A percentile compares a stretch with the other conserved stretches of the same genome.
Evolutionary conservation across 2,329 filamentous ascomycete genomes (phyloP).

Genomic region (Pseudocercospora pini-densiflorae): DNA sequence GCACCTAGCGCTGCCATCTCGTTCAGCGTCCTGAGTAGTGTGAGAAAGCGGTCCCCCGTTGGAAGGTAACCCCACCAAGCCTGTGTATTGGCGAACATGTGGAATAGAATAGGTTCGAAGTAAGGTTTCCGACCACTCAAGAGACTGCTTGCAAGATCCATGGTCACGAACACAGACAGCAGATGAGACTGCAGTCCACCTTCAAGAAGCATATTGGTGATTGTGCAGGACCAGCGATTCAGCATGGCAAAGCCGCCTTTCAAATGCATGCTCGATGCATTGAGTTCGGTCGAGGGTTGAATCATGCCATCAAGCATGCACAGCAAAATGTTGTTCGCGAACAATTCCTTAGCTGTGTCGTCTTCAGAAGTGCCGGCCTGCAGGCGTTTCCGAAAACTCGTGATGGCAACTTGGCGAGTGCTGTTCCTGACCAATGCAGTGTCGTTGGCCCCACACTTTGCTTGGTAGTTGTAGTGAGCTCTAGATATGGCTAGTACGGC

Average conservation of each 20-base stretch:
- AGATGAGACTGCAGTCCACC: constrained; percentile 22
- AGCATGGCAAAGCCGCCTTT: constrained; percentile 27
- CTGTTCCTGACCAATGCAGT: constrained; percentile 15
- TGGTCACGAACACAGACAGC: constrained; percentile 21
- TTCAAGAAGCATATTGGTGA: constrained; percentile 16
- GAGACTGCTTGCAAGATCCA: constrained; percentile 22
- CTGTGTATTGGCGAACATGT: constrained; percentile 17
- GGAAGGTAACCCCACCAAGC: constrained; percentile 24
- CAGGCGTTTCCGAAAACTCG: constrained; percentile 20
- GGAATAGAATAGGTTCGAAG: constrained; percentile 19
- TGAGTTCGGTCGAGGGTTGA: constrained; percentile 19
- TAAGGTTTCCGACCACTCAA: constrained; percentile 22
- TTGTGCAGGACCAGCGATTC: constrained; percentile 18
- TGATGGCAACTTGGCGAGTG: constrained; percentile 22
- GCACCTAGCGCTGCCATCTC: constrained; percentile 18
- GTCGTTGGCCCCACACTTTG: constrained; percentile 13
- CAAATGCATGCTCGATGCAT: constrained; percentile 22
- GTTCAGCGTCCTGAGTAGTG: constrained; percentile 12
- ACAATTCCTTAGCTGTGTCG: constrained; percentile 17
- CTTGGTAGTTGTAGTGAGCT: constrained; percentile 22
- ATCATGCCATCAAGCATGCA: constrained; percentile 27
- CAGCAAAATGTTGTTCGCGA: constrained; percentile 21
- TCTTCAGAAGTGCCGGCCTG: constrained; percentile 10
- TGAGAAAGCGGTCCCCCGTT: constrained; percentile 14
- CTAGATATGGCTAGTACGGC: constrained; percentile 22